Conservation (phyloP, 2,329 filamentous ascomycete species). For the Neoscytalidium dimidiatum region DNA sequence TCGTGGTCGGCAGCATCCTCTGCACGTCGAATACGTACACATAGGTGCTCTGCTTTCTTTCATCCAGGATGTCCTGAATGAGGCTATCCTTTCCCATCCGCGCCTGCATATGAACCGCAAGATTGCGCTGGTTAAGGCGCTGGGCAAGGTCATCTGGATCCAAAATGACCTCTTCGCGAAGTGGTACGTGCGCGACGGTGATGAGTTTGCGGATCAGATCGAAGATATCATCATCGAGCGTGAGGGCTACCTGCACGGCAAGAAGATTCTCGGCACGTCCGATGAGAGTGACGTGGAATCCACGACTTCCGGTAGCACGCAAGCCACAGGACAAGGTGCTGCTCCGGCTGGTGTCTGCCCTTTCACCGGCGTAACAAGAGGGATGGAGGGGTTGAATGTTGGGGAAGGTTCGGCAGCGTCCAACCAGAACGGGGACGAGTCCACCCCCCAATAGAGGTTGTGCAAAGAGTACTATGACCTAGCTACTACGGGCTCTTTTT, state of each 20-base stretch:
- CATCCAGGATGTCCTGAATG: constrained; percentile 75
- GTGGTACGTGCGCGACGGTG: constrained; percentile 72
- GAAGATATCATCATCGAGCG: constrained; percentile 39
- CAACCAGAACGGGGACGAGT: neutral
- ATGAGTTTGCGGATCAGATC: constrained; percentile 56
- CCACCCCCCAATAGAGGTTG: neutral
- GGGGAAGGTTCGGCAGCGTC: neutral
- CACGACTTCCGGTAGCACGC: constrained; percentile 11
- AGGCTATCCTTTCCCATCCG: constrained; percentile 73
- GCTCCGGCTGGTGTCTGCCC: constrained; percentile 14
- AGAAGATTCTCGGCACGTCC: constrained; percentile 33
- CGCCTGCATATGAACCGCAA: constrained; percentile 67
- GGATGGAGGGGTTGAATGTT: constrained; percentile 2
- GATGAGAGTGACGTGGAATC: constrained; percentile 26
- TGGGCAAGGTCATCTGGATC: constrained; percentile 83
- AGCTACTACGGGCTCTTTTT: neutral
- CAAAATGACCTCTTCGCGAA: constrained; percentile 86
- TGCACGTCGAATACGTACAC: constrained; percentile 81
- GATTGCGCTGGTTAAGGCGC: constrained; percentile 71
- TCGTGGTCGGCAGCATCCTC: constrained; percentile 67
- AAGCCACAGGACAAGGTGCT: neutral
- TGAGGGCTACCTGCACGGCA: constrained; percentile 40
- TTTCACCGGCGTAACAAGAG: constrained; percentile 18
- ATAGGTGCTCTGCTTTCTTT: constrained; percentile 72
- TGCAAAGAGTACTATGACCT: neutral